Conservation (phyloP, 2,329 filamentous ascomycete species). For the Xylaria sp. region DNA sequence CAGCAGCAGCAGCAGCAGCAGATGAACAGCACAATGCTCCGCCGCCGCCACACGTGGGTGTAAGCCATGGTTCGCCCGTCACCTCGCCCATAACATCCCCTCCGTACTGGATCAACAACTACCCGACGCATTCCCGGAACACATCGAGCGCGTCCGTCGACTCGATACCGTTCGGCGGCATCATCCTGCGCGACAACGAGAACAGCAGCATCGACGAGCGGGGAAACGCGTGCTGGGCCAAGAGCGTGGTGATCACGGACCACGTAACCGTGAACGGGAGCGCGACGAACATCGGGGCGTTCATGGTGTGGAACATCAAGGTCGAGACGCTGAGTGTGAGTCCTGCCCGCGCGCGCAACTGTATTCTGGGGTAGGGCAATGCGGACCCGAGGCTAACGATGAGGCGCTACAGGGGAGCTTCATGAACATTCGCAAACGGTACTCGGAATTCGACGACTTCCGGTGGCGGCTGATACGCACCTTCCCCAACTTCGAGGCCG, state of each 20-base stretch:
- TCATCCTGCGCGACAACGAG: constrained; percentile 66
- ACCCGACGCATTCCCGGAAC: constrained; percentile 40
- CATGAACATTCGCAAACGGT: constrained; percentile 71
- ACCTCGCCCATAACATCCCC: constrained; percentile 39
- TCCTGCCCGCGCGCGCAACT: constrained; percentile 25
- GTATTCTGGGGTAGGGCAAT: constrained; percentile 46
- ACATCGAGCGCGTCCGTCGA: constrained; percentile 52
- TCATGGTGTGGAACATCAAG: constrained; percentile 91
- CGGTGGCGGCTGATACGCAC: constrained; percentile 72
- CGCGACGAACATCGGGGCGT: constrained; percentile 71
- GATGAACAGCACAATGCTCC: too few species aligned
- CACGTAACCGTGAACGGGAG: constrained; percentile 60
- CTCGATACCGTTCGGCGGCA: constrained; percentile 54
- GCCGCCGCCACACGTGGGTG: constrained; percentile 1
- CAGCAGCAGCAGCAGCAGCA: too few species aligned
- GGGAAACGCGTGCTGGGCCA: constrained; percentile 61
- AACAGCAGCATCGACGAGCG: constrained; percentile 49
- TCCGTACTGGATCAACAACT: constrained; percentile 42
- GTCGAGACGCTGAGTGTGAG: constrained; percentile 83
- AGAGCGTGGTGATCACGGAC: constrained; percentile 62
- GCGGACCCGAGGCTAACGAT: constrained; percentile 18
- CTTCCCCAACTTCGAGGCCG: constrained; percentile 81
- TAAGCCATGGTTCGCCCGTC: constrained; percentile 17
- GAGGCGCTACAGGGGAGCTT: constrained; percentile 53
- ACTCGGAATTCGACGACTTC: constrained; percentile 91